These are phyloP conservation scores for Colletotrichum abscissum DNA, from an alignment of 2,329 filamentous ascomycete species.

Conservation along the genomic window DNA sequence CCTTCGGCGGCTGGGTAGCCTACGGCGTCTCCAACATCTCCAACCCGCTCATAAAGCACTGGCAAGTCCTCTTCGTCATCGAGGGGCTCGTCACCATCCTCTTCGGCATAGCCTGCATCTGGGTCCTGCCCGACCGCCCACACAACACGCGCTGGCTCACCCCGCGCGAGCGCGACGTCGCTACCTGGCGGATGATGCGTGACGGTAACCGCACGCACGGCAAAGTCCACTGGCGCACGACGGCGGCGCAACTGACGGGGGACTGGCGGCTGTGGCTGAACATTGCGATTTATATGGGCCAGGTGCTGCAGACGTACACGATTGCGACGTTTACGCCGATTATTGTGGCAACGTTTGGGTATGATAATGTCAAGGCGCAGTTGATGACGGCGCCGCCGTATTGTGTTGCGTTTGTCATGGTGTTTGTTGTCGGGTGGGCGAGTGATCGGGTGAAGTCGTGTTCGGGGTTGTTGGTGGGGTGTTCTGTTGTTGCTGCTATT, in stretches of 20 bases:
- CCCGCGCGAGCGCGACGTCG: slow-evolving; percentile 36
- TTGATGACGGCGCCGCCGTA: slow-evolving; percentile 37
- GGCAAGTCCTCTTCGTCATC: slow-evolving; percentile 46
- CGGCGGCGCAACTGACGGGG: slow-evolving; percentile 37
- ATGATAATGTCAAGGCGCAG: slow-evolving; percentile 36
- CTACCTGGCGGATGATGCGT: slow-evolving; percentile 36
- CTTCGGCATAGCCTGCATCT: slow-evolving; percentile 40
- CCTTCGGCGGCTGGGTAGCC: slow-evolving; percentile 52
- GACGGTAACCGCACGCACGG: slow-evolving; percentile 36
- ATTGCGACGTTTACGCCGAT: slow-evolving; percentile 38
- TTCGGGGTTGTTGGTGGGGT: slow-evolving; percentile 31
- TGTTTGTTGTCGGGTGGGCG: slow-evolving; percentile 29
- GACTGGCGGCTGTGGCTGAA: slow-evolving; percentile 59
- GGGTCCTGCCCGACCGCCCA: slow-evolving; percentile 38
- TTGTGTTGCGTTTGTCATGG: slow-evolving; percentile 35
- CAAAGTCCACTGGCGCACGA: slow-evolving; percentile 14
- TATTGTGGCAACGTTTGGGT: slow-evolving; percentile 39
- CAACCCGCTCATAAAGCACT: slow-evolving; percentile 41
- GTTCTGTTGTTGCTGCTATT: slow-evolving; percentile 28
- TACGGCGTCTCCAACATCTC: slow-evolving; percentile 49
- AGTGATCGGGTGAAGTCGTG: slow-evolving; percentile 36
- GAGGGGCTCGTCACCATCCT: slow-evolving; percentile 48
- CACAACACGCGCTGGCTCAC: slow-evolving; percentile 37
- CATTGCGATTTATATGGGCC: slow-evolving; percentile 54
- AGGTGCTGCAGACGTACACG: slow-evolving; percentile 31